phyloP scores from a whole-genome alignment of 148 eudicot genomes.

The Salicornia ramosissima region DNA sequence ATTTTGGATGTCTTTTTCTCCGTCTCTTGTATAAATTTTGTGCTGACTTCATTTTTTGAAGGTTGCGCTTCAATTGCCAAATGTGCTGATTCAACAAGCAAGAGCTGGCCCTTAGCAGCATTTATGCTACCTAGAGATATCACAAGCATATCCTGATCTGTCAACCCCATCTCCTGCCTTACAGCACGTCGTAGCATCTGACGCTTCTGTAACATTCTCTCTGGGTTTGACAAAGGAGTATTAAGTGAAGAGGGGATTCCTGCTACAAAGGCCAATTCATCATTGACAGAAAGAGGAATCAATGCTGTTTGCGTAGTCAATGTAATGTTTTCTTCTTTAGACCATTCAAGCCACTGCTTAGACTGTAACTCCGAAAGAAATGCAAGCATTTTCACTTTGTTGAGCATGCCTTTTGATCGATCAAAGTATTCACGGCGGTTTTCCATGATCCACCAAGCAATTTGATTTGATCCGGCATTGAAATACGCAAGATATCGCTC shows the following conservation, averaged over 20 bases:
- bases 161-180: constrained; percentile 84
- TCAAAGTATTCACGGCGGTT: constrained; percentile 91
- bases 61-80: constrained; percentile 37
- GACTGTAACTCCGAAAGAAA: constrained; percentile 90
- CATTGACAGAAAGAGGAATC: constrained; percentile 91
- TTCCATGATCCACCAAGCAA: constrained; percentile 99
- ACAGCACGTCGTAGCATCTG: constrained; percentile 59
- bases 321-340: constrained; percentile 70
- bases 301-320: constrained; percentile 51
- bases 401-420: constrained; percentile 75
- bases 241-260: constrained; percentile 77
- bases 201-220: constrained; percentile 73
- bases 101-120: constrained; percentile 87
- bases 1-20: constrained; percentile 26
- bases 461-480: constrained; percentile 73
- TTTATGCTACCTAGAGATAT: constrained; percentile 86
- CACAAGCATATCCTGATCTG: constrained; percentile 79
- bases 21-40: constrained; percentile 14
- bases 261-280: constrained; percentile 95
- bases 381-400: constrained; percentile 76
- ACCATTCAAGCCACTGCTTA: constrained; percentile 90
- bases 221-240: constrained; percentile 68
- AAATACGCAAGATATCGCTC: constrained; percentile 65
- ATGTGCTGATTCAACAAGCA: constrained; percentile 82
- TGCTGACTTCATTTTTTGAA: constrained; percentile 27